phyloP scores from a whole-genome alignment of 306 rosid genomes.

The Medicago ruthenica region DNA sequence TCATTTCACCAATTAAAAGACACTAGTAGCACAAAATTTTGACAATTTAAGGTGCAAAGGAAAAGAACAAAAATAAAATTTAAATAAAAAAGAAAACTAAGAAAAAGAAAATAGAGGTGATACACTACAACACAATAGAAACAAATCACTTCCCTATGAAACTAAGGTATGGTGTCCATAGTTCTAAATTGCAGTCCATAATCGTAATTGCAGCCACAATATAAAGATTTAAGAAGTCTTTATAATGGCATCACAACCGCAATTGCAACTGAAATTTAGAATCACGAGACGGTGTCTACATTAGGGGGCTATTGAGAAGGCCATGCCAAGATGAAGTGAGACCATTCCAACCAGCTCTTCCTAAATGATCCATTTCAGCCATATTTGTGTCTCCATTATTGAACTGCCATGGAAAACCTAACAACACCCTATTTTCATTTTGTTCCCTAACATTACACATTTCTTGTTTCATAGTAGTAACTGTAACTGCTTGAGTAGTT shows the following conservation, averaged over 20 bases:
- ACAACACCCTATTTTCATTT: constrained; percentile 62
- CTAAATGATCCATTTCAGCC: constrained; percentile 61
- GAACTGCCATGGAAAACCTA: constrained; percentile 90
- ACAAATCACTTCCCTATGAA: constrained; percentile 12
- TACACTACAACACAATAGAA: constrained; percentile 52
- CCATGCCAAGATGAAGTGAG: constrained; percentile 83
- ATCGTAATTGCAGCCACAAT: background rate
- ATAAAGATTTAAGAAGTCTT: too few relatives aligned
- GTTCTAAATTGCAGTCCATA: background rate
- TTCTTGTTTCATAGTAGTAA: constrained; percentile 88
- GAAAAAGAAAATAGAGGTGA: constrained; percentile 40
- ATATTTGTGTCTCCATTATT: constrained; percentile 67
- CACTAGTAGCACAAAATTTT: constrained; percentile 39
- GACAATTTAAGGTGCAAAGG: constrained; percentile 25
- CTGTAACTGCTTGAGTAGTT: constrained; percentile 67
- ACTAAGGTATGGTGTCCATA: background rate
- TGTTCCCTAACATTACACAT: constrained; percentile 54
- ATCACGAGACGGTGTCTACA: constrained; percentile 49
- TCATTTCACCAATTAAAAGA: constrained; percentile 48
- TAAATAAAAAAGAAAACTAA: background rate
- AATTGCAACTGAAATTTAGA: background rate
- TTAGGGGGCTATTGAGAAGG: constrained; percentile 83
- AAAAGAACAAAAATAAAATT: background rate
- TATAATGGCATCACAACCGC: too few relatives aligned
- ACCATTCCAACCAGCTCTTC: constrained; percentile 82